These are phyloP conservation scores for Parsonsia alboflavescens DNA, from an alignment of 257 asterid species.

Conservation along the genomic window DNA sequence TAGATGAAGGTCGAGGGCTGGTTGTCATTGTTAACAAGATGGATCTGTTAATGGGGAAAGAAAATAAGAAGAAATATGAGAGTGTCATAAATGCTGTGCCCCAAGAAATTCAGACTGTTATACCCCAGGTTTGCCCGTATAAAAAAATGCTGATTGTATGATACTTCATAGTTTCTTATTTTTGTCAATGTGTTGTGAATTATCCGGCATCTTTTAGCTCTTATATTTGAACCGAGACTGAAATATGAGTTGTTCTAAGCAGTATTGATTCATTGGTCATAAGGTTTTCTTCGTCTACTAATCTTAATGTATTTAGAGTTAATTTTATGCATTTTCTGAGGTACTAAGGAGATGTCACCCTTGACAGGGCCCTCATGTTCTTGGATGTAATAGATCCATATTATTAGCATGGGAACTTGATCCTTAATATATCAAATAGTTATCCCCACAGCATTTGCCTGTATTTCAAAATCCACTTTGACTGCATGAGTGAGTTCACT, in stretches of 20 bases:
- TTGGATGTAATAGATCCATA: too few relatives aligned
- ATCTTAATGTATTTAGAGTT: not conserved
- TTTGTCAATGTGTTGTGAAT: too few relatives aligned
- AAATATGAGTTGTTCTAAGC: not conserved
- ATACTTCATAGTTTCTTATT: not conserved
- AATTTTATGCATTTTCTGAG: not conserved
- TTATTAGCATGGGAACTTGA: too few relatives aligned
- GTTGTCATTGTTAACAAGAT: conserved; percentile 88
- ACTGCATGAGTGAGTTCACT: too few relatives aligned
- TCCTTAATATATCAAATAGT: too few relatives aligned
- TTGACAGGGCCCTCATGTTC: too few relatives aligned
- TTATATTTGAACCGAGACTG: not conserved
- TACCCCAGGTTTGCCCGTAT: conserved; percentile 67
- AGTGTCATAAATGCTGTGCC: conserved; percentile 65
- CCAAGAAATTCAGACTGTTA: conserved; percentile 82
- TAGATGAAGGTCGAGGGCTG: conserved; percentile 92
- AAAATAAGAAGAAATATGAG: conserved; percentile 46
- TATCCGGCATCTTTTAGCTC: not conserved
- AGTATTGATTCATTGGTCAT: not conserved
- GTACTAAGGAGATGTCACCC: not conserved
- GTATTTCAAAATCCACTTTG: too few relatives aligned
- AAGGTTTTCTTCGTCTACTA: not conserved
- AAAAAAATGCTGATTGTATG: not conserved
- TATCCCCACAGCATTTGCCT: too few relatives aligned
- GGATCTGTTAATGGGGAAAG: conserved; percentile 70